Conservation (phyloP, 2,329 filamentous ascomycete genomes). For the Ceratocystis albifundus region DNA sequence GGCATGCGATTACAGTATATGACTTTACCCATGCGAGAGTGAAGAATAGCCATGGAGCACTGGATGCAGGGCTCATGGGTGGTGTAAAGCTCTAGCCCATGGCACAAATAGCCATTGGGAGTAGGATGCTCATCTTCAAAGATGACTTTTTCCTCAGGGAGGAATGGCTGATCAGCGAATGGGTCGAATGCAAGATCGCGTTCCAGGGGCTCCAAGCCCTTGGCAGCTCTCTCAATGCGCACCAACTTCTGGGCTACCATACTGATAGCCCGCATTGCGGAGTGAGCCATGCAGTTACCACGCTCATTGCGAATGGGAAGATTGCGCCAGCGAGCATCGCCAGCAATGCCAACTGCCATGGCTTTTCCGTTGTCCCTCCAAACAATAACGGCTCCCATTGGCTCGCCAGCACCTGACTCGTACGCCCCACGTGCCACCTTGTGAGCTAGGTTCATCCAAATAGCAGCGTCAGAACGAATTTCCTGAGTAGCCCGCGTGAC, state of each 20-base stretch:
- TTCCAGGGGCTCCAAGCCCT: conserved; percentile 29
- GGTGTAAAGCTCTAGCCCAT: conserved; percentile 83
- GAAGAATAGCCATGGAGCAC: conserved; percentile 92
- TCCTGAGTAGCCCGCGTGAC: conserved; percentile 59
- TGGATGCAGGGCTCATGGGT: conserved; percentile 94
- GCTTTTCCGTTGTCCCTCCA: conserved; percentile 45
- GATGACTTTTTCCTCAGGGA: conserved; percentile 52
- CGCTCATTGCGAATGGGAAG: conserved; percentile 38
- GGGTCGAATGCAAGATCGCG: conserved; percentile 46
- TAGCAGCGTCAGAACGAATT: conserved; percentile 49
- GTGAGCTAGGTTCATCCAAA: conserved; percentile 58
- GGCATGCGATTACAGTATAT: conserved; percentile 72
- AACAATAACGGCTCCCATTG: conserved; percentile 64
- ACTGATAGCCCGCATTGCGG: conserved; percentile 66
- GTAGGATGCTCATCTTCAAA: conserved; percentile 54
- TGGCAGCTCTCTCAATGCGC: conserved; percentile 39
- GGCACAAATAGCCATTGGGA: conserved; percentile 81
- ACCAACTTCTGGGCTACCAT: conserved; percentile 64
- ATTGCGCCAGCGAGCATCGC: conserved; percentile 59
- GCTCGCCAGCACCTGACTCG: conserved; percentile 49
- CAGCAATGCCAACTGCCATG: conserved; percentile 59
- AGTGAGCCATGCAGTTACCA: conserved; percentile 68
- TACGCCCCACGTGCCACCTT: conserved; percentile 50
- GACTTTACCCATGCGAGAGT: conserved; percentile 80
- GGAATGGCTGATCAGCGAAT: conserved; percentile 57